Evolutionary conservation across 805 yeast species (phyloP), one percentile per base, ranked within the genome.

Genomic region (Candida quercuum): DNA sequence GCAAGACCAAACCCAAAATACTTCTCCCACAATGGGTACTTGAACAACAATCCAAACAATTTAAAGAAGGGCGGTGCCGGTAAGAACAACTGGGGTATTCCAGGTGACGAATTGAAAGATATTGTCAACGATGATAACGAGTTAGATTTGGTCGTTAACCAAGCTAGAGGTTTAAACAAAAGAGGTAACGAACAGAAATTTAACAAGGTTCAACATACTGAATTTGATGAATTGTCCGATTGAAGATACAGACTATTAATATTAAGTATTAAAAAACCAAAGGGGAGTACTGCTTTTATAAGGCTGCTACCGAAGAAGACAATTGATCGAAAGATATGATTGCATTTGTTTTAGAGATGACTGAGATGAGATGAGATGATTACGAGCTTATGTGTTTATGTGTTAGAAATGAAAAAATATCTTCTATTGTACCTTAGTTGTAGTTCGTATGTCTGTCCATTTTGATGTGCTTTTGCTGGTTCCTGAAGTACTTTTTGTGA

Each of bases 1-100:
- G 58, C 69, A 28, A 70, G 69, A 44, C 65, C 74, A 29, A 72
- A 73, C 41, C 75, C 87, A 37, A 79, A 75, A 56, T 86, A 75
- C 75, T 88, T 87, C 60, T 81, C 89, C 39, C 89, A 82, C 57
- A 74, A 75, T 51, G 95, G 95, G 15, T 72, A 72, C 53, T 60
- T 60, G 43, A 79, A 82, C 50, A 71, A 76, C 37, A 77, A 81
- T 45, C 95, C 96, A 38, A 78, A 77, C 54, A 75, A 77, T 52
- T 75, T 83, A 39, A 86, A 86, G 74, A 86, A 85, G 58, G 72
- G 72, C 41, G 97, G 97, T 35, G 82, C 81, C 24, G 97, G 97
- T 33, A 79, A 77, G 51, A 81, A 80, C 47, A 87, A 87, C 54
- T 86, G 96, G 95, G 97, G 97, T 31, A 65, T 69, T 42, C 72